Conservation (phyloP, 306 rosid genomes). For the Macrotyloma uniflorum region DNA sequence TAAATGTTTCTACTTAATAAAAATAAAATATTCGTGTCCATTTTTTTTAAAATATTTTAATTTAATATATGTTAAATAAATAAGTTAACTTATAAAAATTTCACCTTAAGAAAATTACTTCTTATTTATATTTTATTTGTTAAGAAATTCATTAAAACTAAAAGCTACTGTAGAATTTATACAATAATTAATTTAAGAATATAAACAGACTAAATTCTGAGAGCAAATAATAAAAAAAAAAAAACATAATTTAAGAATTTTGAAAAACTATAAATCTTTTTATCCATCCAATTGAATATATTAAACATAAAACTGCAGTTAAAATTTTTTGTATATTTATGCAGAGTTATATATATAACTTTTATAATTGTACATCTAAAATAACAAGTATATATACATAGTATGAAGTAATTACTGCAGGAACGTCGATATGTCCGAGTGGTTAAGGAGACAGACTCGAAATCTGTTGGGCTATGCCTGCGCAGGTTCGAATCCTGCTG, state of each 20-base stretch:
- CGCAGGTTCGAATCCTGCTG: conserved; percentile 59
- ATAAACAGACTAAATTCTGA: background rate
- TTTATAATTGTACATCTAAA: too few species aligned
- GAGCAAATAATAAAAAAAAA: too few species aligned
- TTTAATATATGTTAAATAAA: background rate
- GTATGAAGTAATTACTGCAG: too few species aligned
- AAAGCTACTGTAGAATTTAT: background rate
- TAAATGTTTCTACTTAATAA: background rate
- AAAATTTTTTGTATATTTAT: too few species aligned
- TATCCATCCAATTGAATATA: background rate
- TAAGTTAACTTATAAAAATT: background rate
- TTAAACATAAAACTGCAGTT: background rate
- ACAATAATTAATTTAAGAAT: background rate
- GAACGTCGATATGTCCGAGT: conserved; percentile 50
- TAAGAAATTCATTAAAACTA: background rate
- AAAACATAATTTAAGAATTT: background rate
- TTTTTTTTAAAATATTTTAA: background rate
- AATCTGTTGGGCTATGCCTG: conserved; percentile 56
- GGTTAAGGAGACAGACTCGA: conserved; percentile 61
- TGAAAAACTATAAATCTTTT: background rate
- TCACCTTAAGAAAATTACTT: background rate
- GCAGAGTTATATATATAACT: background rate
- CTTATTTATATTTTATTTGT: background rate
- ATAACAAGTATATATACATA: too few species aligned
- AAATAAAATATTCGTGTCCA: background rate